A percentile compares a stretch with the other conserved stretches of the same genome.
Conservation (phyloP, 331 rosid genomes). For the Dryas integrifolia region DNA sequence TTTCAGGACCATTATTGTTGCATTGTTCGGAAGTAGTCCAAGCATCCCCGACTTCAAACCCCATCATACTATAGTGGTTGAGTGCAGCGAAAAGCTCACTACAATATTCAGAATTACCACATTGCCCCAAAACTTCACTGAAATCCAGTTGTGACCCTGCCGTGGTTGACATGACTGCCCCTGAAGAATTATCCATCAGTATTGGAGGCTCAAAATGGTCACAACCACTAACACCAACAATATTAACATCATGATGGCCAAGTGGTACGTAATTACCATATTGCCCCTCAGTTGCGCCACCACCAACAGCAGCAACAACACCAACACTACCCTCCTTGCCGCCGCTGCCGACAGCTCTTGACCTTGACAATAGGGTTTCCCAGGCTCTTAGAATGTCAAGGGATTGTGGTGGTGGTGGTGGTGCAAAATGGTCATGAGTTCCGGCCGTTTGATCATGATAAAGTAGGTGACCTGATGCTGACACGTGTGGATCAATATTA, state of each 20-base stretch:
- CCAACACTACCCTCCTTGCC: background rate
- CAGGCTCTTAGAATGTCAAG: conserved; percentile 7
- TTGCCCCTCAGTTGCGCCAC: background rate
- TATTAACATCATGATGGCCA: no score
- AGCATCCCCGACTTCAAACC: conserved; percentile 1
- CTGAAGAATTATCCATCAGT: no score
- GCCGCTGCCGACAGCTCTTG: background rate
- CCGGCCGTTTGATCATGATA: background rate
- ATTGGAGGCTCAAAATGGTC: no score
- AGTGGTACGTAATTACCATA: no score
- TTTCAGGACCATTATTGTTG: background rate
- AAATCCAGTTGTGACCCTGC: no score
- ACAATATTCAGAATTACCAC: background rate
- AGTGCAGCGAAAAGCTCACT: background rate
- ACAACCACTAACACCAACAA: no score
- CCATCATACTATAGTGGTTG: background rate
- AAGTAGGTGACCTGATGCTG: no score
- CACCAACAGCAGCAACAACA: background rate
- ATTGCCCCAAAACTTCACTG: background rate
- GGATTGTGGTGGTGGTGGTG: background rate
- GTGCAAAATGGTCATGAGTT: background rate
- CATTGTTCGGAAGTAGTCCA: background rate
- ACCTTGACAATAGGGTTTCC: conserved; percentile 15
- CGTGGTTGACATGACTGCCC: no score
- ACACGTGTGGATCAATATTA: no score